Conservation (phyloP, 495 filamentous ascomycete genomes). For the Talaromyces adpressus region DNA sequence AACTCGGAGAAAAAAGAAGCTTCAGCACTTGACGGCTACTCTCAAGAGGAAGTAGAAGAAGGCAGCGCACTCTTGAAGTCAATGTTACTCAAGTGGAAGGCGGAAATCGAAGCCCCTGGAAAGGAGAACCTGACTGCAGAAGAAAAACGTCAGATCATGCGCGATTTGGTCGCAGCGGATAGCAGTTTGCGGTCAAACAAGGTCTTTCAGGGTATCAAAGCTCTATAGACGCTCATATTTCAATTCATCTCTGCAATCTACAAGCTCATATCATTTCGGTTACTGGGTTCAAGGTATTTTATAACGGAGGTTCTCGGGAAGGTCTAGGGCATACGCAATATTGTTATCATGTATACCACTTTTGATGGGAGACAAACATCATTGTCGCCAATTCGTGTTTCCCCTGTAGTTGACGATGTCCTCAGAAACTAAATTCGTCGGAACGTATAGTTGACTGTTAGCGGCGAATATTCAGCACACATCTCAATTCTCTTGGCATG, state of each 20-base stretch:
- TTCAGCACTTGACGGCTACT: slow-evolving; percentile 46
- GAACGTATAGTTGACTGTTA: background rate
- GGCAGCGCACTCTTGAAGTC: slow-evolving; percentile 84
- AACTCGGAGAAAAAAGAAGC: slow-evolving; percentile 52
- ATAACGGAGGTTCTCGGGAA: background rate
- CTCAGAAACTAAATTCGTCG: background rate
- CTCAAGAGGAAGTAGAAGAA: slow-evolving; percentile 81
- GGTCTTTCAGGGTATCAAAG: slow-evolving; percentile 83
- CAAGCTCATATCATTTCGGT: background rate
- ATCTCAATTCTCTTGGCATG: background rate
- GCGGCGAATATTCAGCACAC: background rate
- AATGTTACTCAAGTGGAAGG: slow-evolving; percentile 82
- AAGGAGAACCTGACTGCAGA: slow-evolving; percentile 53
- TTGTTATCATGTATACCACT: background rate
- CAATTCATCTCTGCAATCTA: background rate
- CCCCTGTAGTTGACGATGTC: background rate
- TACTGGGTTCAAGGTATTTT: background rate
- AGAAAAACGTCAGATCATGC: slow-evolving; percentile 73
- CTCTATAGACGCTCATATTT: slow-evolving; percentile 44
- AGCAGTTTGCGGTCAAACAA: slow-evolving; percentile 69
- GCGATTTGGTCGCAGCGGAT: slow-evolving; percentile 68
- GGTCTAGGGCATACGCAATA: background rate
- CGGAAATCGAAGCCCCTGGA: slow-evolving; percentile 57
- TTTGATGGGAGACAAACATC: background rate
- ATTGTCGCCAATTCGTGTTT: background rate